Percentiles rank a stretch among this genome's conserved stretches.
Conservation (phyloP, 2,329 filamentous ascomycete species). For the Clonostachys solani region DNA sequence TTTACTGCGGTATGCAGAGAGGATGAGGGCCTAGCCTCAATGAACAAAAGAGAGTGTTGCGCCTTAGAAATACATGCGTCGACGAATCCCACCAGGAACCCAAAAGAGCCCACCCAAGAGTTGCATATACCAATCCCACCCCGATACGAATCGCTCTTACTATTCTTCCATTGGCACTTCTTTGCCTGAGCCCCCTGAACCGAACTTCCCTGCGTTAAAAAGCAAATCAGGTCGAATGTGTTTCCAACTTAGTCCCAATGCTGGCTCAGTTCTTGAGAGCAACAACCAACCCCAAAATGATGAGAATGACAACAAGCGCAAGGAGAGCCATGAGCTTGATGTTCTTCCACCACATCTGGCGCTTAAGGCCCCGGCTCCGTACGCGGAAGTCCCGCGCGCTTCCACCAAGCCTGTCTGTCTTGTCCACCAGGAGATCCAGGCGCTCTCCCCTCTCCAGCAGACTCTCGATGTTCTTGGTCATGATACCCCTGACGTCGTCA, state of each 20-base stretch:
- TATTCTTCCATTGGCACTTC: too few species aligned
- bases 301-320: slow-evolving; percentile 60
- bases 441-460: slow-evolving; percentile 86
- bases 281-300: slow-evolving; percentile 51
- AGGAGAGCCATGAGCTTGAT: slow-evolving; percentile 86
- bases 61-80: too few species aligned
- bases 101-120: too few species aligned
- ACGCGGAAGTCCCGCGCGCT: slow-evolving; percentile 89
- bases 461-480: slow-evolving; percentile 93
- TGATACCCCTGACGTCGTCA: slow-evolving; percentile 86
- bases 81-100: too few species aligned
- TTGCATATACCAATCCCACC: too few species aligned
- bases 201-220: background rate
- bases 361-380: slow-evolving; percentile 77
- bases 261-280: slow-evolving; percentile 38
- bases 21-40: too few species aligned
- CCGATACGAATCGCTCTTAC: too few species aligned
- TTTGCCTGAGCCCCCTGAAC: too few species aligned
- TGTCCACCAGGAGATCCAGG: slow-evolving; percentile 90
- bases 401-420: slow-evolving; percentile 88
- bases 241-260: background rate
- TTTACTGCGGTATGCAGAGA: too few species aligned
- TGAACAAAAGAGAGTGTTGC: background rate
- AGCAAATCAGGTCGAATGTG: background rate
- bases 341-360: slow-evolving; percentile 99